A percentile compares a stretch with the other conserved stretches of the same genome.
Conservation (phyloP, 2,329 filamentous ascomycete genomes). For the Arthrobotrys pseudoclavata region DNA sequence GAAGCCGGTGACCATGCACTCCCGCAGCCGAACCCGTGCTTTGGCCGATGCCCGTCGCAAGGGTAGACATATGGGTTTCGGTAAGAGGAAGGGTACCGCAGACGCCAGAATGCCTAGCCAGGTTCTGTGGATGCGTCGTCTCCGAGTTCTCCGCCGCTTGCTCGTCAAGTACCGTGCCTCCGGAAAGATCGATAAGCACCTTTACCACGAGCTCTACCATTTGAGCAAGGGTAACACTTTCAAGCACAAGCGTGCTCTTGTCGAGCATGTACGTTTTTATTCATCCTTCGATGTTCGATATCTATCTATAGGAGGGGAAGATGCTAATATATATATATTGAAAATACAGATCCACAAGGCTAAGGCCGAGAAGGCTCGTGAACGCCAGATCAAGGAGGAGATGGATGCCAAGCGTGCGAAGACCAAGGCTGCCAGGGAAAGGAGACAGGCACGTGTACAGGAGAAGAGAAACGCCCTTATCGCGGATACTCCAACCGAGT, state of each 20-base stretch:
- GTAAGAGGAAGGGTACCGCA: slow-evolving; percentile 99
- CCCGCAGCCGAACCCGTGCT: slow-evolving; percentile 93
- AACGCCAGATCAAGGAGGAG: slow-evolving; percentile 96
- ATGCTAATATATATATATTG: slow-evolving; percentile 16
- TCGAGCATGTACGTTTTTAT: slow-evolving; percentile 92
- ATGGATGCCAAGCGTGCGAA: slow-evolving; percentile 99
- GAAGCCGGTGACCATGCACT: slow-evolving; percentile 99
- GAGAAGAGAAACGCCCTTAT: slow-evolving; percentile 90
- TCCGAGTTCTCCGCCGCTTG: slow-evolving; percentile 98
- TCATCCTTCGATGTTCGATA: slow-evolving; percentile 14
- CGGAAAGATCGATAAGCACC: slow-evolving; percentile 99
- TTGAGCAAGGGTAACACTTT: slow-evolving; percentile 99
- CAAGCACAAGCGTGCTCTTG: slow-evolving; percentile 99
- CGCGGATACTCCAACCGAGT: slow-evolving; percentile 71
- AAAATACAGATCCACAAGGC: slow-evolving; percentile 91
- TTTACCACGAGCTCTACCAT: slow-evolving; percentile 99
- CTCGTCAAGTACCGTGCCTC: slow-evolving; percentile 99
- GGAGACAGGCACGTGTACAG: slow-evolving; percentile 90
- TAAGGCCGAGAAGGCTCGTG: slow-evolving; percentile 99
- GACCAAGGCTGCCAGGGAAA: slow-evolving; percentile 99
- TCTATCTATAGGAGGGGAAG: not conserved
- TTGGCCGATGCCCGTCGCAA: slow-evolving; percentile 94
- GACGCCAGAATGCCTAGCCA: slow-evolving; percentile 98
- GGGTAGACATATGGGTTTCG: slow-evolving; percentile 98
- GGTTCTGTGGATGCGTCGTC: slow-evolving; percentile 99